Percentiles rank a stretch among this genome's conserved stretches.
Evolutionary conservation across 73 alveolate species (phyloP).

Genomic region (Symbiodinium pilosum): DNA sequence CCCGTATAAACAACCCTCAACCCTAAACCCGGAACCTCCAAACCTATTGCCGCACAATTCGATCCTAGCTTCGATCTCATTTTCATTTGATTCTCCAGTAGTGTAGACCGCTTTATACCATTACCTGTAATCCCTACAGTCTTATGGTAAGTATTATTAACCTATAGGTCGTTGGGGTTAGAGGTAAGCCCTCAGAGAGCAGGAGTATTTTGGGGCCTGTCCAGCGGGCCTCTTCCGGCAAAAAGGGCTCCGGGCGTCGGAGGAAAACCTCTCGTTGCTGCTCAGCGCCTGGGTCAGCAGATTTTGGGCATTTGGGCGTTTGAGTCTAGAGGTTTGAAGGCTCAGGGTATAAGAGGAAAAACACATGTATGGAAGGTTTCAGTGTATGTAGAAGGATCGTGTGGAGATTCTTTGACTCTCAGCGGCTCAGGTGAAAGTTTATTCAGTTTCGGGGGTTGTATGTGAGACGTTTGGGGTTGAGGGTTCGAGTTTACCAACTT

Average conservation of each 20-base stretch:
- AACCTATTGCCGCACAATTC: neutral
- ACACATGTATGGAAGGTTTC: too few relatives aligned
- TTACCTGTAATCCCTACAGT: too few relatives aligned
- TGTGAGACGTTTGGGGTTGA: neutral
- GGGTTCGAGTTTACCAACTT: neutral
- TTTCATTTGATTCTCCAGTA: neutral
- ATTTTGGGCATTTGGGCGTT: too few relatives aligned
- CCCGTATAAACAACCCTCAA: too few relatives aligned
- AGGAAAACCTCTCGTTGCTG: slow-evolving; percentile 43
- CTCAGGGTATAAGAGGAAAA: too few relatives aligned
- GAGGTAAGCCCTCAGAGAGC: neutral
- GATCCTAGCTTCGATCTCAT: neutral
- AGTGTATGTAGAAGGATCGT: too few relatives aligned
- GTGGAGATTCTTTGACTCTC: too few relatives aligned
- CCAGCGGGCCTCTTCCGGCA: slow-evolving; percentile 80
- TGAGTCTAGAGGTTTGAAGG: too few relatives aligned
- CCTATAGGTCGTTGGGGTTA: neutral
- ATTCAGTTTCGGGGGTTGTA: neutral
- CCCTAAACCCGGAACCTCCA: neutral
- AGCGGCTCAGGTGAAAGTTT: too few relatives aligned
- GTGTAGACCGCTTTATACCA: too few relatives aligned
- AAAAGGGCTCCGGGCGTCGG: slow-evolving; percentile 20
- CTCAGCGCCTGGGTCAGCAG: neutral
- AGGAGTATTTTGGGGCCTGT: slow-evolving; percentile 87
- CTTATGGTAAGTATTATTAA: neutral